Percentiles rank a stretch among this genome's conserved stretches.
Conservation (phyloP, 2,329 filamentous ascomycete genomes). For the Aureobasidium sp. region DNA sequence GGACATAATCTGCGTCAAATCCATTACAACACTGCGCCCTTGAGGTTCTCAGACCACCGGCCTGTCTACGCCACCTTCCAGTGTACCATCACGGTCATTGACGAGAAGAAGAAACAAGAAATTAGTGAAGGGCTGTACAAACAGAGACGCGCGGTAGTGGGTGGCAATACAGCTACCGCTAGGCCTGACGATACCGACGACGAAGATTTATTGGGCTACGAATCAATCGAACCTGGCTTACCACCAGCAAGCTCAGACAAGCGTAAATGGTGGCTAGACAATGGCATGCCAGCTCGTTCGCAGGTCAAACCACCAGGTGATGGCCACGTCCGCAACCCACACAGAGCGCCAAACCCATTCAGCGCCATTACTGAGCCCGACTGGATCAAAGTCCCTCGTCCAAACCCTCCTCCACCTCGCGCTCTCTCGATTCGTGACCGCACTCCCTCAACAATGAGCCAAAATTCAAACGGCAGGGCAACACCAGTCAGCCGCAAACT, state of each 20-base stretch:
- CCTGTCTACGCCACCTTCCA: conserved; percentile 88
- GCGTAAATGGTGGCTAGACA: conserved; percentile 59
- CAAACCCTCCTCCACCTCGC: conserved; percentile 21
- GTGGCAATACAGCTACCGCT: conserved; percentile 52
- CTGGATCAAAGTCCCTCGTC: conserved; percentile 57
- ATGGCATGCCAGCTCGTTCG: conserved; percentile 66
- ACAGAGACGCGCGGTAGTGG: conserved; percentile 58
- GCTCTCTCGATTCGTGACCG: conserved; percentile 18
- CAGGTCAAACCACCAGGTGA: conserved; percentile 58
- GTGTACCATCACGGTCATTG: conserved; percentile 71
- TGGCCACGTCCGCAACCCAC: conserved; percentile 61
- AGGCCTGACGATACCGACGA: conserved; percentile 58
- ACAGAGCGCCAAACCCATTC: conserved; percentile 76
- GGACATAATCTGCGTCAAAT: conserved; percentile 75
- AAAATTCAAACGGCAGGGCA: conserved; percentile 4
- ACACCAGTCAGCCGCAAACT: neutral
- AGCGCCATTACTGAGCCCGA: conserved; percentile 66
- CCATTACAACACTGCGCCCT: conserved; percentile 71
- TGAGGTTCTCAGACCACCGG: conserved; percentile 91
- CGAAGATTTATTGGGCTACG: conserved; percentile 74
- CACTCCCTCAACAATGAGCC: conserved; percentile 7
- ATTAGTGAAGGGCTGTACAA: conserved; percentile 71
- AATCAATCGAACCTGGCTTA: conserved; percentile 71
- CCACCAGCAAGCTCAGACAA: conserved; percentile 56
- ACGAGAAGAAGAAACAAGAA: conserved; percentile 64